Conservation (phyloP, 441 rosid genomes). For the Capsella rubella region DNA sequence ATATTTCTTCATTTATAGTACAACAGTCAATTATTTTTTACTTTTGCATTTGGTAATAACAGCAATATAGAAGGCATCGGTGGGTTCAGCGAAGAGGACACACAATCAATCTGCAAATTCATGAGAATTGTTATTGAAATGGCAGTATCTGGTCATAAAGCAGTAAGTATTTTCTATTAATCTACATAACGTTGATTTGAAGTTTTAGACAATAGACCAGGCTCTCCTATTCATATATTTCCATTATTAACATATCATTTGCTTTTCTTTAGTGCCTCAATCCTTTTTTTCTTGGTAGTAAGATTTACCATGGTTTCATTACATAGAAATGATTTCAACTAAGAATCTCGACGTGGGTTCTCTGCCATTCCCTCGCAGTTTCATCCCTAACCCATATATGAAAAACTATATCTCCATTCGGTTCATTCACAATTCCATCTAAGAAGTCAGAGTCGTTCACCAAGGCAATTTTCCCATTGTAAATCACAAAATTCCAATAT, state of each 20-base stretch:
- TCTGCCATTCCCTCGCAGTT: too few relatives aligned
- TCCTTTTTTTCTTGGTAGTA: not conserved
- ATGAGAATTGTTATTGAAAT: slow-evolving; percentile 68
- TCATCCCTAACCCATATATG: too few relatives aligned
- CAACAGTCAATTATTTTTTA: not conserved
- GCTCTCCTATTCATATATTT: not conserved
- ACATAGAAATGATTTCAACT: not conserved
- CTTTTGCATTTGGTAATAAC: slow-evolving; percentile 22
- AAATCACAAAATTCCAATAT: too few relatives aligned
- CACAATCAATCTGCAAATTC: slow-evolving; percentile 54
- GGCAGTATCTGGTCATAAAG: slow-evolving; percentile 65
- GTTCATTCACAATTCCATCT: too few relatives aligned
- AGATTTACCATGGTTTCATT: slow-evolving; percentile 3
- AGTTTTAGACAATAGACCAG: slow-evolving; percentile 15
- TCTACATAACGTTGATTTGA: not conserved
- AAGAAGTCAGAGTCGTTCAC: too few relatives aligned
- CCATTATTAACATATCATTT: not conserved
- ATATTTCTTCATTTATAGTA: slow-evolving; percentile 7
- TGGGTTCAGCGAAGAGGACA: slow-evolving; percentile 77
- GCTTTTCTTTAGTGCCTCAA: not conserved
- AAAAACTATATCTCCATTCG: too few relatives aligned
- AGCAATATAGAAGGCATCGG: slow-evolving; percentile 89
- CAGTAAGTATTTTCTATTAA: slow-evolving; percentile 53
- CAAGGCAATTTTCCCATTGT: too few relatives aligned
- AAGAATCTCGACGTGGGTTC: too few relatives aligned